phyloP scores from a whole-genome alignment of 2,329 filamentous ascomycete species.

The Sarocladium kiliense region DNA sequence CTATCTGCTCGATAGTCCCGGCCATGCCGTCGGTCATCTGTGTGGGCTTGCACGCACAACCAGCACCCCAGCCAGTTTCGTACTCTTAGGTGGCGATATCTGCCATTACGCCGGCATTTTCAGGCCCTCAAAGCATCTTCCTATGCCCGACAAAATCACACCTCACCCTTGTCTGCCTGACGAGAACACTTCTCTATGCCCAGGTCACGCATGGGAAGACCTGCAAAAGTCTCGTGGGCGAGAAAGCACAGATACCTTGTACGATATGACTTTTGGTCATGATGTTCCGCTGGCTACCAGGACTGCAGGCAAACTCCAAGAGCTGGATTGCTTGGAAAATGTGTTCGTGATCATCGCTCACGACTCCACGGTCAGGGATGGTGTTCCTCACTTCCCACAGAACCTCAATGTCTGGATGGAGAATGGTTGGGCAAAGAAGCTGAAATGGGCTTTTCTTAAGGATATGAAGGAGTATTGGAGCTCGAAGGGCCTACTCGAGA shows the following conservation, averaged over 20 bases:
- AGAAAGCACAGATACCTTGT: not conserved
- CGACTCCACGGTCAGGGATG: conserved; percentile 16
- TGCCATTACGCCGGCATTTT: conserved; percentile 34
- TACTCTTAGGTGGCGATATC: conserved; percentile 37
- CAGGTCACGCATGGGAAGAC: conserved; percentile 5
- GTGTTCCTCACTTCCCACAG: conserved; percentile 17
- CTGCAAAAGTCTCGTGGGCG: not conserved
- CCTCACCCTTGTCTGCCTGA: not conserved
- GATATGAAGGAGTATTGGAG: conserved; percentile 13
- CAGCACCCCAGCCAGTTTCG: conserved; percentile 26
- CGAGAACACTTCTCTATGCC: not conserved
- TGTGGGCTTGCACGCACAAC: conserved; percentile 30
- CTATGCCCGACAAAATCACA: conserved; percentile 15
- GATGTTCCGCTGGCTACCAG: not conserved
- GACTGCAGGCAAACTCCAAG: conserved; percentile 13
- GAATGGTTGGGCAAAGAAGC: conserved; percentile 17
- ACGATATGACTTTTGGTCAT: conserved; percentile 1
- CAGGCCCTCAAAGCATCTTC: not conserved
- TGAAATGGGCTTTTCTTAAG: conserved; percentile 17
- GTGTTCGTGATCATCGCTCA: conserved; percentile 22
- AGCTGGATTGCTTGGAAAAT: conserved; percentile 18
- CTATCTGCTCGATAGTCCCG: conserved; percentile 19
- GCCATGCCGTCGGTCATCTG: conserved; percentile 18
- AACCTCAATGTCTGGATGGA: conserved; percentile 19
- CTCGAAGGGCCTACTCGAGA: not conserved